Evolutionary conservation across 257 asterid species (phyloP).

Genomic region (Solanum pennellii): DNA sequence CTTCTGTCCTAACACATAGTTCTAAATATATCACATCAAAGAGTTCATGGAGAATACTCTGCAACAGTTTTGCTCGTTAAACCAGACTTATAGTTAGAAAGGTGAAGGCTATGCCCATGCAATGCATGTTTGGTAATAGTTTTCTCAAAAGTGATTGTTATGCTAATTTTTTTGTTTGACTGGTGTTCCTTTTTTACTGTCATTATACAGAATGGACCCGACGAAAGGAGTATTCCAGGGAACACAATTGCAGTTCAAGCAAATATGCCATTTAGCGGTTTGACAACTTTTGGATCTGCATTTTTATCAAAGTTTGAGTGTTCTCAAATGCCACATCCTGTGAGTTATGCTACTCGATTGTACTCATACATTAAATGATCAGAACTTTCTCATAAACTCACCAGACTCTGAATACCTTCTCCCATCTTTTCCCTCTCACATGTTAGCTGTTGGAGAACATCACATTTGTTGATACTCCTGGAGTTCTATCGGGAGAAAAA

Average conservation of each 20-base stretch:
- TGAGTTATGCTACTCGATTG: slow-evolving; percentile 1
- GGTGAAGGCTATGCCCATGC: not conserved
- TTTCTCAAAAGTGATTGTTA: not conserved
- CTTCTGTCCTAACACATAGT: not conserved
- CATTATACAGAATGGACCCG: slow-evolving; percentile 76
- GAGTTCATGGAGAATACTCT: not conserved
- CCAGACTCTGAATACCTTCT: not conserved
- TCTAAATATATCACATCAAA: not conserved
- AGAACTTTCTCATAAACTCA: not conserved
- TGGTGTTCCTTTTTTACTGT: slow-evolving; percentile 1
- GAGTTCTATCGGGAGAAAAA: slow-evolving; percentile 66
- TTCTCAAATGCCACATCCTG: slow-evolving; percentile 49
- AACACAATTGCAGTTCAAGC: slow-evolving; percentile 96
- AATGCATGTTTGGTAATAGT: not conserved
- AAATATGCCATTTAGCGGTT: slow-evolving; percentile 89
- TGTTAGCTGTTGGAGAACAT: slow-evolving; percentile 37
- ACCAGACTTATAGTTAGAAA: not conserved
- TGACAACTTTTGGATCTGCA: slow-evolving; percentile 63
- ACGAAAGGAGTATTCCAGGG: slow-evolving; percentile 94
- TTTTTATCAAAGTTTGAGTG: slow-evolving; percentile 48
- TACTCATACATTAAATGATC: not conserved
- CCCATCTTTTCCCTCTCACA: not conserved
- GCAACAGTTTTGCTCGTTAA: not conserved
- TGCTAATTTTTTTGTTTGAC: not conserved
- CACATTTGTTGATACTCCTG: slow-evolving; percentile 59